Percentiles rank a stretch among this genome's conserved stretches.
Evolutionary conservation across 257 asterid species (phyloP).

Genomic region (Solanum pinnatisectum): DNA sequence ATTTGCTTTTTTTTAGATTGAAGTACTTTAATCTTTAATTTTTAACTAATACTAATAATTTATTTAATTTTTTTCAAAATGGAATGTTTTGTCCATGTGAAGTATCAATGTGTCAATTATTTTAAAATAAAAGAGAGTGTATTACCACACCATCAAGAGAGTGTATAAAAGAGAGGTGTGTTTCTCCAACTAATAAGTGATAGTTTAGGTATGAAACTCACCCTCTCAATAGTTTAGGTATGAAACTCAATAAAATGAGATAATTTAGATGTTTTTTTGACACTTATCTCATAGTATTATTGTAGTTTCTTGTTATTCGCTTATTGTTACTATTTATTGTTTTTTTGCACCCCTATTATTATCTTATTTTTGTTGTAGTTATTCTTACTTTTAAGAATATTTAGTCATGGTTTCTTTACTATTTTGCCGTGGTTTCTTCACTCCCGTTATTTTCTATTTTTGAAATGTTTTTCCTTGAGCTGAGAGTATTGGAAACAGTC

Average conservation of each 20-base stretch:
- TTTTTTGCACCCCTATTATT: neutral
- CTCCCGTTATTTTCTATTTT: neutral
- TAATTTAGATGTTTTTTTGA: neutral
- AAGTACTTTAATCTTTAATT: neutral
- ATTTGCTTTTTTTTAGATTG: neutral
- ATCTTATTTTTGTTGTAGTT: neutral
- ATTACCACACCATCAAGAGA: neutral
- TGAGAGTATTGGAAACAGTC: neutral
- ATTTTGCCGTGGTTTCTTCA: neutral
- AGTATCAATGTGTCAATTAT: neutral
- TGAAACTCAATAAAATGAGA: neutral
- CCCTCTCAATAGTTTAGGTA: neutral
- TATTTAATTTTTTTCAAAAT: neutral
- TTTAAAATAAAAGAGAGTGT: neutral
- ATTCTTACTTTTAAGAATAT: neutral
- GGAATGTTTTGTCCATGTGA: neutral
- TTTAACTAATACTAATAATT: neutral
- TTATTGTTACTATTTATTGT: too few species aligned
- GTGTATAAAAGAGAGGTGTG: neutral
- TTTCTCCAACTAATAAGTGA: neutral
- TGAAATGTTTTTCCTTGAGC: neutral
- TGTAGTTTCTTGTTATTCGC: neutral
- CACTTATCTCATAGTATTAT: neutral
- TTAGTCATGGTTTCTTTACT: neutral
- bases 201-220: neutral